phyloP scores from a whole-genome alignment of 2,329 filamentous ascomycete genomes.

The Cryoendolithus antarcticus region DNA sequence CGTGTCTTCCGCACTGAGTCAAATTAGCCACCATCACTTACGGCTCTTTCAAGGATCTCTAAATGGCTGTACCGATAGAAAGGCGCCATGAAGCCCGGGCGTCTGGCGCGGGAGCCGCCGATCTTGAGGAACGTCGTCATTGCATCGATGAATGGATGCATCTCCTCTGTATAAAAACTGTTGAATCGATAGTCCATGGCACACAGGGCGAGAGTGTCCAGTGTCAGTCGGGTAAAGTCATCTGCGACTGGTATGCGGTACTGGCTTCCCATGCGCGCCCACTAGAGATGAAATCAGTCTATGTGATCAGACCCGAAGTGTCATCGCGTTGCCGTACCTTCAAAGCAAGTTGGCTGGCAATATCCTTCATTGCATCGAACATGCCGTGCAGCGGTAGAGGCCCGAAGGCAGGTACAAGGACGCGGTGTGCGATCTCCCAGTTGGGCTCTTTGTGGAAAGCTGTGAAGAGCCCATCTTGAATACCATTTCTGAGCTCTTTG shows the following conservation, averaged over 20 bases:
- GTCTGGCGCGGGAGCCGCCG: slow-evolving; percentile 40
- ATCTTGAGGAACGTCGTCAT: slow-evolving; percentile 50
- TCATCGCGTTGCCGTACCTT: slow-evolving; percentile 2
- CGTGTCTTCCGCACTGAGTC: slow-evolving; percentile 21
- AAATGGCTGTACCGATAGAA: slow-evolving; percentile 26
- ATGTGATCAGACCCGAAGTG: too few relatives aligned
- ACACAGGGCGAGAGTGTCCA: slow-evolving; percentile 61
- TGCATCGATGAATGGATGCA: slow-evolving; percentile 58
- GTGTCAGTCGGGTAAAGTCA: slow-evolving; percentile 59
- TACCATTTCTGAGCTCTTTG: slow-evolving; percentile 44
- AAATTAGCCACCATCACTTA: too few relatives aligned
- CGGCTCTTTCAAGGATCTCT: too few relatives aligned
- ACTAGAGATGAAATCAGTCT: slow-evolving; percentile 6
- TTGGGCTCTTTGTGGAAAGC: slow-evolving; percentile 30
- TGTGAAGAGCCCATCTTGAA: slow-evolving; percentile 57
- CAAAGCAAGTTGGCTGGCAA: slow-evolving; percentile 20
- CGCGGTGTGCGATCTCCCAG: slow-evolving; percentile 31
- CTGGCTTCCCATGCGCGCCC: slow-evolving; percentile 37
- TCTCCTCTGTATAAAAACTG: slow-evolving; percentile 54
- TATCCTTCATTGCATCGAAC: slow-evolving; percentile 33
- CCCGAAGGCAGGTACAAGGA: slow-evolving; percentile 57
- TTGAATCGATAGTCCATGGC: slow-evolving; percentile 65
- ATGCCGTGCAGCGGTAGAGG: slow-evolving; percentile 55
- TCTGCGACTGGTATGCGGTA: slow-evolving; percentile 48
- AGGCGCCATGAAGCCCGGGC: slow-evolving; percentile 29